Evolutionary conservation across 306 rosid genomes (phyloP).

Genomic region (Trichosanthes cucumerina): DNA sequence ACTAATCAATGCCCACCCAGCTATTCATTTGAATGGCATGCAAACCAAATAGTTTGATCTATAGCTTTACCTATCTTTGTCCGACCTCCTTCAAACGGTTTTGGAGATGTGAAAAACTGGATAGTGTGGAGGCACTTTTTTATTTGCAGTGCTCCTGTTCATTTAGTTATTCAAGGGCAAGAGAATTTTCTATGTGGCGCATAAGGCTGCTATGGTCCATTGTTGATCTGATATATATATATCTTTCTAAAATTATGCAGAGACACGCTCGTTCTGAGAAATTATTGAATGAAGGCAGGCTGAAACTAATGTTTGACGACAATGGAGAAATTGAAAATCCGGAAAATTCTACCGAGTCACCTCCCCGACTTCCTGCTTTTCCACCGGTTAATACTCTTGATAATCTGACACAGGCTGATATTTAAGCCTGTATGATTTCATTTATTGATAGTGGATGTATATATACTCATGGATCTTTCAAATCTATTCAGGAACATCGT

Average conservation of each 20-base stretch:
- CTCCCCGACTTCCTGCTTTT: constrained; percentile 23
- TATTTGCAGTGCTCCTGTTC: background rate
- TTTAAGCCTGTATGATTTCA: background rate
- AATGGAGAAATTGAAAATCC: constrained; percentile 67
- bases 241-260: constrained; percentile 23
- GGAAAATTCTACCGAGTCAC: constrained; percentile 33
- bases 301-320: constrained; percentile 62
- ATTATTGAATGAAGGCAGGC: constrained; percentile 53
- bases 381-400: constrained; percentile 35
- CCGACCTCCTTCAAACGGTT: background rate
- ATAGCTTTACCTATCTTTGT: background rate
- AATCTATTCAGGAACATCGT: constrained; percentile 2
- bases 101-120: background rate
- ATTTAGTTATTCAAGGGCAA: background rate
- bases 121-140: background rate
- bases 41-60: background rate
- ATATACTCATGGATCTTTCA: background rate
- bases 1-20: background rate
- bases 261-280: constrained; percentile 84
- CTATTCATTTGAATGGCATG: too few relatives aligned
- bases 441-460: background rate
- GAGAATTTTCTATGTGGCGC: background rate
- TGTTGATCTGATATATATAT: background rate
- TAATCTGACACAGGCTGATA: background rate
- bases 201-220: background rate